Evolutionary conservation across 768 basidiomycete genomes (phyloP).

Genomic region (Hericium rajendrae): DNA sequence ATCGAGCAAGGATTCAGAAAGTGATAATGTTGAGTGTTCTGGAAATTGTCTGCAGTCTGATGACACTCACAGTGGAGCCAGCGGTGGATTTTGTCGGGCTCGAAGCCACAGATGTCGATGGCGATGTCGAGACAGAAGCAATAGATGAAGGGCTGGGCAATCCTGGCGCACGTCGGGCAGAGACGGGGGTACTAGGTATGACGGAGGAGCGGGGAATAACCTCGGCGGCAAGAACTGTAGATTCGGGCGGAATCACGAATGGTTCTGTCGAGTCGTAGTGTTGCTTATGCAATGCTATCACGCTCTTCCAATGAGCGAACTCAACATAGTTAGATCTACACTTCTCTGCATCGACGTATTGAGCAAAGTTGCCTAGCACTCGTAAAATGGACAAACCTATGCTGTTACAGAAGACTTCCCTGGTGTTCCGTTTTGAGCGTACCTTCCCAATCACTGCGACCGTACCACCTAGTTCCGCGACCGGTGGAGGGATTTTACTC

Average conservation of each 20-base stretch:
- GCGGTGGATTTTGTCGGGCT: conserved; percentile 8
- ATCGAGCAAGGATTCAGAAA: neutral
- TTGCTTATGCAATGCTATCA: conserved; percentile 5
- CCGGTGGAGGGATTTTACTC: neutral
- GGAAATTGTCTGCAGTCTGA: neutral
- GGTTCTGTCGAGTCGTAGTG: conserved; percentile 4
- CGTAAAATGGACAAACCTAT: conserved; percentile 4
- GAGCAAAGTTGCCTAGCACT: neutral
- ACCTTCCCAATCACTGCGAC: conserved; percentile 9
- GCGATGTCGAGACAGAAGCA: neutral
- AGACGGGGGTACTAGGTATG: conserved; percentile 4
- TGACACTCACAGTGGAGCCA: conserved; percentile 8
- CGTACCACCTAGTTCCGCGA: conserved; percentile 2
- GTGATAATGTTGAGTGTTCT: neutral
- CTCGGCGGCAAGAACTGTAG: neutral
- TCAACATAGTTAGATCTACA: conserved; percentile 4
- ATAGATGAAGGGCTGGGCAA: neutral
- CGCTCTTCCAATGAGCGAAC: conserved; percentile 9
- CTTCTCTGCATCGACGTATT: conserved; percentile 4
- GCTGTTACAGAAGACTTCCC: conserved; percentile 5
- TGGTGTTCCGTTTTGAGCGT: neutral
- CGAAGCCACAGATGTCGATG: conserved; percentile 4
- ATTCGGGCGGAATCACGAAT: conserved; percentile 9
- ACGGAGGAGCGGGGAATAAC: neutral
- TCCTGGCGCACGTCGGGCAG: neutral